phyloP scores from a whole-genome alignment of 129 eudicot genomes.

The Heracleum sosnowskyi region DNA sequence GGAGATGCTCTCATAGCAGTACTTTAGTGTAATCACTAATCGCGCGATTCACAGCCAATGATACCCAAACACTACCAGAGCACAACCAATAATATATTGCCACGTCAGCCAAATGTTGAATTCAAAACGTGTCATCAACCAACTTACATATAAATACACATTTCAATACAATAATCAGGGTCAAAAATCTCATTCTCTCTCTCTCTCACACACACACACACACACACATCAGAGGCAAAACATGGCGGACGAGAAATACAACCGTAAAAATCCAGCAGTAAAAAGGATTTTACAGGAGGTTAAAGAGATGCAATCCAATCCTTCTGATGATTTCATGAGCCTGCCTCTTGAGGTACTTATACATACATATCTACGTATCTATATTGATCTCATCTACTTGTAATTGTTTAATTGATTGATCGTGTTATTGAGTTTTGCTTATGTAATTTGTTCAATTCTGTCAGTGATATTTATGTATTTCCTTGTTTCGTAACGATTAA shows the following conservation, averaged over 20 bases:
- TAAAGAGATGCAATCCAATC: slow-evolving; percentile 97
- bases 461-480: too few relatives aligned
- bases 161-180: too few relatives aligned
- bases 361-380: not conserved
- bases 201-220: not conserved
- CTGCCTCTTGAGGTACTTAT: slow-evolving; percentile 84
- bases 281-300: slow-evolving; percentile 94
- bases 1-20: too few relatives aligned
- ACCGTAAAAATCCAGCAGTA: slow-evolving; percentile 83
- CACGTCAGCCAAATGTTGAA: not conserved
- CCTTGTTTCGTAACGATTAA: too few relatives aligned
- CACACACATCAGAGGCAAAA: not conserved
- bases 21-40: too few relatives aligned
- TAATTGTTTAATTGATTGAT: not conserved
- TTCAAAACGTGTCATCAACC: not conserved
- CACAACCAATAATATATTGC: not conserved
- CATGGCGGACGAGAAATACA: slow-evolving; percentile 51
- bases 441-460: not conserved
- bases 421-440: not conserved
- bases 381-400: not conserved
- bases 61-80: not conserved
- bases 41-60: not conserved
- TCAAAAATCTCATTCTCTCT: not conserved
- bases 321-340: slow-evolving; percentile 91
- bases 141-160: too few relatives aligned